Evolutionary conservation across 495 filamentous ascomycete genomes (phyloP).

Genomic region (Amniculicola lignicola): DNA sequence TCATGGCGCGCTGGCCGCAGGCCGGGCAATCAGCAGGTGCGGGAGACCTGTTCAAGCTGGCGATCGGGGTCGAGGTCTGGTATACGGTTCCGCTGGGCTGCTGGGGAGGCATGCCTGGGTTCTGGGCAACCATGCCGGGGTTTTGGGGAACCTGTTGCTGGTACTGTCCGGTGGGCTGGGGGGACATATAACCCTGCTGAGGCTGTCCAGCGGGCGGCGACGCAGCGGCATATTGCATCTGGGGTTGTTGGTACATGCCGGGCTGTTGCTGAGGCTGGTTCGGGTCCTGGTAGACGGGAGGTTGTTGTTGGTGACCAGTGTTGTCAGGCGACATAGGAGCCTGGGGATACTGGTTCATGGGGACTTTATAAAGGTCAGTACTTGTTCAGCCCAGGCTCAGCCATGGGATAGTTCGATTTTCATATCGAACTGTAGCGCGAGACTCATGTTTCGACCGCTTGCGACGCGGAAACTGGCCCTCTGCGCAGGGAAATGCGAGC

Average conservation of each 20-base stretch:
- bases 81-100: slow-evolving; percentile 29
- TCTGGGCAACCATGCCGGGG: too few species aligned
- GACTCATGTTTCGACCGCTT: too few species aligned
- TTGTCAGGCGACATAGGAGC: slow-evolving; percentile 22
- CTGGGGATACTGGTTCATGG: slow-evolving; percentile 31
- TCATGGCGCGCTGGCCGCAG: slow-evolving; percentile 50
- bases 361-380: slow-evolving; percentile 11
- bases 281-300: slow-evolving; percentile 26
- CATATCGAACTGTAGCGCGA: too few species aligned
- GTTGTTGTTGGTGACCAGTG: slow-evolving; percentile 7
- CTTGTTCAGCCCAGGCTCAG: not conserved
- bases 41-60: slow-evolving; percentile 37
- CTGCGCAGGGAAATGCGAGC: not conserved
- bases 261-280: slow-evolving; percentile 18
- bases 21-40: slow-evolving; percentile 52
- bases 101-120: slow-evolving; percentile 21
- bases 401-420: not conserved
- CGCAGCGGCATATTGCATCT: slow-evolving; percentile 6
- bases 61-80: slow-evolving; percentile 40
- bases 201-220: slow-evolving; percentile 21
- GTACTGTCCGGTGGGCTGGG: slow-evolving; percentile 4
- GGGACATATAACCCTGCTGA: slow-evolving; percentile 15
- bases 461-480: too few species aligned
- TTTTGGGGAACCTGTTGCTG: slow-evolving; percentile 16
- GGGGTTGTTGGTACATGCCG: slow-evolving; percentile 14